A percentile compares a stretch with the other conserved stretches of the same genome.
Evolutionary conservation across 116 monocot genomes (phyloP).

Genomic region (Iris pallida): DNA sequence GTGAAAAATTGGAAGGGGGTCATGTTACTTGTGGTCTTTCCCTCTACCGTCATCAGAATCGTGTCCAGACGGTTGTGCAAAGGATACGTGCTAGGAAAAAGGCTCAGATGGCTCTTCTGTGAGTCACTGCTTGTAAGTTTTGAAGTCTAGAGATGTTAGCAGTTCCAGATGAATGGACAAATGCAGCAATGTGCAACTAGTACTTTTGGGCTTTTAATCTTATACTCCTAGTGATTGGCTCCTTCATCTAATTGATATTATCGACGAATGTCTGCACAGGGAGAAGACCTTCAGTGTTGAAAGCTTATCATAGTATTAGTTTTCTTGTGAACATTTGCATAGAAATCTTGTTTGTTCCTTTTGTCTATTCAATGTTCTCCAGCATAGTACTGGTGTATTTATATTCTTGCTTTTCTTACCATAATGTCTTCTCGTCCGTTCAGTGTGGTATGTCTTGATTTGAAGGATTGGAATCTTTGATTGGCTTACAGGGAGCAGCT

Average conservation of each 20-base stretch:
- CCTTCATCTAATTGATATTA: background rate
- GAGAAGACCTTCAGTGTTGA: slow-evolving; percentile 4
- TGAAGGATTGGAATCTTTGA: slow-evolving; percentile 42
- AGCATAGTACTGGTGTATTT: too few species aligned
- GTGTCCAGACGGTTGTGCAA: slow-evolving; percentile 74
- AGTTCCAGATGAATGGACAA: slow-evolving; percentile 12
- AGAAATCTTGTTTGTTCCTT: background rate
- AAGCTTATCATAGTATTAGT: slow-evolving; percentile 3
- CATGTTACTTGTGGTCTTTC: slow-evolving; percentile 55
- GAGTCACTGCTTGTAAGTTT: slow-evolving; percentile 64
- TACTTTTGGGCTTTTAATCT: background rate
- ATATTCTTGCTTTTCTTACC: background rate
- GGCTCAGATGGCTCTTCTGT: slow-evolving; percentile 93
- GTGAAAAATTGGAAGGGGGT: slow-evolving; percentile 21
- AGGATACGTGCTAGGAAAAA: slow-evolving; percentile 85
- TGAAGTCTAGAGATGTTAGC: slow-evolving; percentile 22
- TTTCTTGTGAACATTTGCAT: slow-evolving; percentile 5
- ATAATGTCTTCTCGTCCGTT: background rate
- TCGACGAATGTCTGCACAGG: background rate
- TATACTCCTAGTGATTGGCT: background rate
- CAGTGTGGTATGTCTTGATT: slow-evolving; percentile 4
- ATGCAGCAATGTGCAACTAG: slow-evolving; percentile 9
- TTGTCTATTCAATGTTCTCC: too few species aligned
- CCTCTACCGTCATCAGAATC: slow-evolving; percentile 81
- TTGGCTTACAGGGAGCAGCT: slow-evolving; percentile 85